Percentiles rank a stretch among this genome's conserved stretches.
Conservation (phyloP, 140 eudicot species). For the Ambrosia hybrid region DNA sequence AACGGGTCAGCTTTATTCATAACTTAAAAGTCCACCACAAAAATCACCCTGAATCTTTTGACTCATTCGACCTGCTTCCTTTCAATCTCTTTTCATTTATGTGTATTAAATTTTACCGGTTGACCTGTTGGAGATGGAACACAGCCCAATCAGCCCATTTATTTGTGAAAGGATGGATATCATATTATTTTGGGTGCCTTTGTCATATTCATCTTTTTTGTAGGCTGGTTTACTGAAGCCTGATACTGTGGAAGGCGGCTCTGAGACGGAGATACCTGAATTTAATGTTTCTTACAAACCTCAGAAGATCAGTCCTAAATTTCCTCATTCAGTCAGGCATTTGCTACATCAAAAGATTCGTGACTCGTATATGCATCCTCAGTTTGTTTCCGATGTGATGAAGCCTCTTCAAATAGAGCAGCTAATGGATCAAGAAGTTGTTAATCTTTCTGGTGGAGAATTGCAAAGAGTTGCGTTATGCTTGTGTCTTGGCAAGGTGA, state of each 20-base stretch:
- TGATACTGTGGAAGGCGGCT: constrained; percentile 48
- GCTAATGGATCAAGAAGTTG: constrained; percentile 85
- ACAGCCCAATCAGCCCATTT: not conserved
- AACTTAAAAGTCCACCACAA: too few species aligned
- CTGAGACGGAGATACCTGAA: constrained; percentile 86
- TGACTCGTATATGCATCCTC: constrained; percentile 79
- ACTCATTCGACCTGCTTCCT: not conserved
- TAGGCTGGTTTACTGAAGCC: constrained; percentile 2
- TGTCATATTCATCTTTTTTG: not conserved
- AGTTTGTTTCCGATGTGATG: constrained; percentile 92
- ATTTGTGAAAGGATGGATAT: not conserved
- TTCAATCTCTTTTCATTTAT: not conserved
- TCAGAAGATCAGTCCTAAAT: constrained; percentile 86
- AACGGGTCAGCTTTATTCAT: too few species aligned
- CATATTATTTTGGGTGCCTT: not conserved
- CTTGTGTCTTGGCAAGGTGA: constrained; percentile 85
- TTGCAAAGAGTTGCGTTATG: constrained; percentile 88
- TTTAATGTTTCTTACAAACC: constrained; percentile 90
- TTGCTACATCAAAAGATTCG: constrained; percentile 74
- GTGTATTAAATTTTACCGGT: not conserved
- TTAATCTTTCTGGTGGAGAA: constrained; percentile 93
- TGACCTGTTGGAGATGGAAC: not conserved
- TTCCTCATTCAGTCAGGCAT: constrained; percentile 57
- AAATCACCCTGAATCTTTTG: too few species aligned
- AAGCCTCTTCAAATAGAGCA: constrained; percentile 90